Evolutionary conservation across 768 basidiomycete species (phyloP).

Genomic region (Trametopsis cervina): DNA sequence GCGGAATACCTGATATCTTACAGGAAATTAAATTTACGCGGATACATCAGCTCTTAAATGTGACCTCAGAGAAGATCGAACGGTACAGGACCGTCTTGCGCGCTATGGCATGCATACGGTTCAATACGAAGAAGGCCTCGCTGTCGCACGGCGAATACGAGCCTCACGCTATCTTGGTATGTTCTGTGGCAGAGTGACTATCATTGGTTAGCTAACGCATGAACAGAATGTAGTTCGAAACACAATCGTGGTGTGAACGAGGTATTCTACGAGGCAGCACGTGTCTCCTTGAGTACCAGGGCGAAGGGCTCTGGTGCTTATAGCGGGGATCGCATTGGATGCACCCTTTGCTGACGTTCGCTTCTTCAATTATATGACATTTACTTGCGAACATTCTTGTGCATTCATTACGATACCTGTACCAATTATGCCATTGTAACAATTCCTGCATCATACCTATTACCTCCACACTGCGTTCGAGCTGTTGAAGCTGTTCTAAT

Average conservation of each 20-base stretch:
- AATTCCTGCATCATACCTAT: too few species aligned
- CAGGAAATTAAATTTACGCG: not conserved
- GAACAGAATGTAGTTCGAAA: slow-evolving; percentile 91
- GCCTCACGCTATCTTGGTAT: slow-evolving; percentile 88
- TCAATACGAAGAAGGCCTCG: slow-evolving; percentile 88
- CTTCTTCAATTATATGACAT: not conserved
- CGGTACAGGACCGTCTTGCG: slow-evolving; percentile 63
- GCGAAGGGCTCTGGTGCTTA: slow-evolving; percentile 53
- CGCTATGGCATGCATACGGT: slow-evolving; percentile 67
- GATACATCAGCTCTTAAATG: slow-evolving; percentile 76
- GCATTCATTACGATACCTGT: not conserved
- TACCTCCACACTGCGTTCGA: too few species aligned
- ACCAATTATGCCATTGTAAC: not conserved
- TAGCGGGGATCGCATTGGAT: slow-evolving; percentile 28
- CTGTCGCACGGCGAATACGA: slow-evolving; percentile 84
- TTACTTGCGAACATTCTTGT: not conserved
- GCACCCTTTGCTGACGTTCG: slow-evolving; percentile 34
- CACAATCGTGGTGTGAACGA: slow-evolving; percentile 93
- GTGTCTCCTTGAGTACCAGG: slow-evolving; percentile 72
- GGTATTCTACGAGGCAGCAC: slow-evolving; percentile 87
- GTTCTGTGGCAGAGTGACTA: slow-evolving; percentile 20
- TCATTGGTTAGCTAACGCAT: not conserved
- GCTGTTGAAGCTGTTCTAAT: not conserved
- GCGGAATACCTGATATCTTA: not conserved
- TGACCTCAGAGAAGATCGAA: slow-evolving; percentile 82